A percentile compares a stretch with the other conserved stretches of the same genome.
These are phyloP conservation scores for Neurospora sp. DNA, from an alignment of 495 filamentous ascomycete species.

Conservation along the genomic window DNA sequence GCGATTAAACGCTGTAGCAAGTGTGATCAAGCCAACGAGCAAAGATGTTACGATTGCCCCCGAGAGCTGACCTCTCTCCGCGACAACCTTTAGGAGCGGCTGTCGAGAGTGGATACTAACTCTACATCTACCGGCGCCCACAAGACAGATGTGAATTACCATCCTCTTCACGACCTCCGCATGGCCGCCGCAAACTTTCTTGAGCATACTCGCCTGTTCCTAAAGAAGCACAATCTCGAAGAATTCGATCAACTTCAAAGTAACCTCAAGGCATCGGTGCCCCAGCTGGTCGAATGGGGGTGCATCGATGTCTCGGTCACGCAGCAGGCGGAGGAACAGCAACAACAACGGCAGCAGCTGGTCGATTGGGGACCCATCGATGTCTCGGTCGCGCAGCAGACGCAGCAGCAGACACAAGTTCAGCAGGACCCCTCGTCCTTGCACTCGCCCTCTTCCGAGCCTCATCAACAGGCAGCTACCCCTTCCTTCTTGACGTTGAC, in stretches of 20 bases:
- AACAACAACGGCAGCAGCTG: neutral
- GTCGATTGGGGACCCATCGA: neutral
- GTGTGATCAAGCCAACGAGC: neutral
- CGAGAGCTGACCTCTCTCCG: neutral
- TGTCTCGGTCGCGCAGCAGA: neutral
- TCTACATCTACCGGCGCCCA: neutral
- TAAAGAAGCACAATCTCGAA: neutral
- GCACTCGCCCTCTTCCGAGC: neutral
- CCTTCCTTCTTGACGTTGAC: neutral
- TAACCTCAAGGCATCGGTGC: neutral
- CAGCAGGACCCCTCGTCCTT: neutral
- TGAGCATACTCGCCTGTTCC: neutral
- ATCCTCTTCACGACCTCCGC: neutral
- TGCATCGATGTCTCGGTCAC: neutral
- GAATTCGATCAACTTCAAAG: neutral
- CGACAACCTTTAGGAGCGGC: neutral
- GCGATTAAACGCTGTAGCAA: neutral
- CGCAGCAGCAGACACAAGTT: neutral
- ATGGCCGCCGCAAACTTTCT: neutral
- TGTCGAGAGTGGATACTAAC: neutral
- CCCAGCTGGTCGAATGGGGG: neutral
- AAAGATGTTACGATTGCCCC: neutral
- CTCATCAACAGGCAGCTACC: neutral
- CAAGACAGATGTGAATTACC: neutral
- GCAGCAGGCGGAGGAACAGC: neutral